Percentiles rank a stretch among this genome's conserved stretches.
These are phyloP conservation scores for Pseudogymnoascus sp. DNA, from an alignment of 2,329 filamentous ascomycete species.

Conservation along the genomic window DNA sequence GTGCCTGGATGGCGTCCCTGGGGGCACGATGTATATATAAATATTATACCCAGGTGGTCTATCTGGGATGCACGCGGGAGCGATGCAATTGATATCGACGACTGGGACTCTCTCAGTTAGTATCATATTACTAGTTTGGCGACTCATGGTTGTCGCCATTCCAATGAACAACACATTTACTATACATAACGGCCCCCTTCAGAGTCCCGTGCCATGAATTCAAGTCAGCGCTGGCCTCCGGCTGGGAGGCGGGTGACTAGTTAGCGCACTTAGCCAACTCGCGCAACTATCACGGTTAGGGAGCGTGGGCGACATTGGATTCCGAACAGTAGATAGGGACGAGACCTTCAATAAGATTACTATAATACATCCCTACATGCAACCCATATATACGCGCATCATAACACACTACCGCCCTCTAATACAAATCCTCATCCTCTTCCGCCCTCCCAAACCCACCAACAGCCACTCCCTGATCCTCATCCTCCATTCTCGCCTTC, in stretches of 20 bases:
- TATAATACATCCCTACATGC: background rate
- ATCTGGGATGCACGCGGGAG: background rate
- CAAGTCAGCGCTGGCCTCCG: too few relatives aligned
- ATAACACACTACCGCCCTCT: background rate
- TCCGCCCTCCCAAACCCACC: slow-evolving; percentile 21
- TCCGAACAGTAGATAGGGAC: background rate
- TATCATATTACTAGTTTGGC: background rate
- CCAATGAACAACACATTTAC: background rate
- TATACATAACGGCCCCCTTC: background rate
- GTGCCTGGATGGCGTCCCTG: background rate
- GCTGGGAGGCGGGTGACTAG: background rate
- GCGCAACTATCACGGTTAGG: background rate
- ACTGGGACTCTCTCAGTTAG: background rate
- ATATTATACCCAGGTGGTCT: slow-evolving; percentile 4
- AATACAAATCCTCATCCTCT: slow-evolving; percentile 33
- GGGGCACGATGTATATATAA: background rate
- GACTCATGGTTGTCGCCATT: background rate
- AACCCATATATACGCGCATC: background rate
- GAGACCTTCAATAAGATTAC: background rate
- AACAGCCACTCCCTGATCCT: slow-evolving; percentile 43
- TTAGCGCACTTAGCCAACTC: background rate
- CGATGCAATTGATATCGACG: background rate
- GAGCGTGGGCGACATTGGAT: background rate
- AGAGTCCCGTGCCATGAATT: too few relatives aligned
- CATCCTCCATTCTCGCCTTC: slow-evolving; percentile 41